Evolutionary conservation across 768 basidiomycete species (phyloP).

Genomic region (Gloeostereum incarnatum): DNA sequence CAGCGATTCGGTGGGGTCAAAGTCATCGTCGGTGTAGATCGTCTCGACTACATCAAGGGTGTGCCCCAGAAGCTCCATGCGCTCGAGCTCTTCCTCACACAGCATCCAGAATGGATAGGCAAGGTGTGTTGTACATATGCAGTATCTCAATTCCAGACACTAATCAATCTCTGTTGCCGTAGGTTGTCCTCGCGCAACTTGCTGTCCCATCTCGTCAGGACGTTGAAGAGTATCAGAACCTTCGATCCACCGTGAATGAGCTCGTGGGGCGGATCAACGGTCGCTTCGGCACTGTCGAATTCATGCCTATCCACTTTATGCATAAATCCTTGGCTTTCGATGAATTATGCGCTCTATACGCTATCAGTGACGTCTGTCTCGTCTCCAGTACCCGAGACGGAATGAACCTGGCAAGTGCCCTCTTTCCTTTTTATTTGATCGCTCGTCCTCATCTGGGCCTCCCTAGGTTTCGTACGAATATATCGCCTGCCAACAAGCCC

Average conservation of each 20-base stretch:
- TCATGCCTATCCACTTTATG: conserved; percentile 99
- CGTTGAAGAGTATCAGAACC: conserved; percentile 98
- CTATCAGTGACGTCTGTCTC: conserved; percentile 91
- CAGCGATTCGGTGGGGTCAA: conserved; percentile 91
- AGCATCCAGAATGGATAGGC: conserved; percentile 99
- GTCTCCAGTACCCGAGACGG: conserved; percentile 95
- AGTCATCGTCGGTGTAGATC: conserved; percentile 97
- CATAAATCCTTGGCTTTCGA: conserved; percentile 91
- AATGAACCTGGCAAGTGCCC: conserved; percentile 87
- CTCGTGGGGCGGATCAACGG: conserved; percentile 98
- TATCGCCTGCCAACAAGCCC: conserved; percentile 87
- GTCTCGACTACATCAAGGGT: conserved; percentile 99
- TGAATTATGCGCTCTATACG: conserved; percentile 96
- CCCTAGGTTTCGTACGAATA: conserved; percentile 95
- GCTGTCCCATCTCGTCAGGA: conserved; percentile 97
- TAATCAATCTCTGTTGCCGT: conserved; percentile 5
- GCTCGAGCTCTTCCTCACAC: conserved; percentile 90
- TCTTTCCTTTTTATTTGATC: conserved; percentile 2
- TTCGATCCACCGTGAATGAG: conserved; percentile 93
- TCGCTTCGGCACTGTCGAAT: conserved; percentile 97
- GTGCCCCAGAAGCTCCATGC: conserved; percentile 98
- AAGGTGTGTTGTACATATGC: conserved; percentile 41
- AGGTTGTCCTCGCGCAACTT: conserved; percentile 94
- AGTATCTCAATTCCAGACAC: neutral
- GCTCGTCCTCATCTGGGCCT: conserved; percentile 4